Base-by-base conservation (phyloP, 2,329 filamentous ascomycete species). In the Aspergillus sp. region DNA sequence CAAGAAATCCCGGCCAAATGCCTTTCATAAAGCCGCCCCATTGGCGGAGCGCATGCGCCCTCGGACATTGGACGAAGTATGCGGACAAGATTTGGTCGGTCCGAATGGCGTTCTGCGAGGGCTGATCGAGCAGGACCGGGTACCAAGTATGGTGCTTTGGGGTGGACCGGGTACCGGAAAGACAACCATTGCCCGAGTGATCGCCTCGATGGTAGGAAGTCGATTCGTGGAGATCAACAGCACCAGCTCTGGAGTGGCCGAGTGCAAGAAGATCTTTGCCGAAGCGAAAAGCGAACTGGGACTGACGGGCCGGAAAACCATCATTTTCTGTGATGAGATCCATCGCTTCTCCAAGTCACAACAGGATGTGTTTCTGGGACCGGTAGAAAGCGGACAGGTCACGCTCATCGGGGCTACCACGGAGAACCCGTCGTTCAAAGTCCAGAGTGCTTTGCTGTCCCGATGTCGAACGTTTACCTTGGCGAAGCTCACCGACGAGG, bases 241-340 rank as follows among this genome's bases (percentile, higher is more conserved):
- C 56, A 96, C 93, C 2, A 91, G 85, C 60, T 87, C 87, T 6
- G 93, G 92, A 1, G 89, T 97, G 16, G 85, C 82, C 20, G 93
- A 97, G 69, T 92, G 88, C 79, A 96, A 96, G 74, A 94, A 91
- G 77, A 81, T 96, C 50, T 96, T 97, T 64, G 77, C 79, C 19
- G 91, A 96, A 60, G 92, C 94, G 0, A 84, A 83, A 54, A 89
- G 85, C 64, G 94, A 97, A 68, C 74, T 91, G 44, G 76, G 79
- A 1, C 76, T 97, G 47, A 95, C 90, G 0, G 93, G 93, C 1
- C 82, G 91, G 55, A 93, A 89, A 74, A 97, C 94, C 0, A 95
- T 99, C 58, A 85, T 99, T 58, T 99, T 99, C 70, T 96, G 93
- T 74, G 94, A 99, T 74, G 94, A 97, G 76, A 94, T 96, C 45